Evolutionary conservation across 1,284 basidiomycete genomes (phyloP).

Genomic region (Tilletia indica): DNA sequence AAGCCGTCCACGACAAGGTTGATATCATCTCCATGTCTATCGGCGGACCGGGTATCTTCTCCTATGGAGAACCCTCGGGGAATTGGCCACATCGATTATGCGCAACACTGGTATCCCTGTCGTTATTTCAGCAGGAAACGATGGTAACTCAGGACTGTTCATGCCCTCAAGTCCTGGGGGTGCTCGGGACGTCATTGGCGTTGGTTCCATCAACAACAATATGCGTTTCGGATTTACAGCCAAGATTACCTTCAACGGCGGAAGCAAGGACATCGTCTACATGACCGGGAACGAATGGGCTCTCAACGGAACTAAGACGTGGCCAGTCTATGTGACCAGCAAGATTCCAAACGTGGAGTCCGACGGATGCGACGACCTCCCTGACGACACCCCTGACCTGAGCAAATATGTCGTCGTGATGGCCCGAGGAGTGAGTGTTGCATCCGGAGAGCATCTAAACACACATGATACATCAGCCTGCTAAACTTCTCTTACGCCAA

Average conservation of each 20-base stretch:
- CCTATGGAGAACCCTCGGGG: slow-evolving; percentile 27
- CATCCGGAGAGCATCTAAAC: neutral
- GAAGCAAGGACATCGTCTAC: slow-evolving; percentile 27
- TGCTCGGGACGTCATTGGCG: slow-evolving; percentile 51
- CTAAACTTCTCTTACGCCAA: neutral
- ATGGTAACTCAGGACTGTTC: slow-evolving; percentile 55
- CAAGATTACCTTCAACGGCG: slow-evolving; percentile 26
- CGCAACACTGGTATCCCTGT: slow-evolving; percentile 29
- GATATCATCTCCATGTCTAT: slow-evolving; percentile 64
- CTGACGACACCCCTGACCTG: slow-evolving; percentile 37
- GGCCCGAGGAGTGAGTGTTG: slow-evolving; percentile 29
- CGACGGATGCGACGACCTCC: slow-evolving; percentile 34
- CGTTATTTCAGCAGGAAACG: slow-evolving; percentile 56
- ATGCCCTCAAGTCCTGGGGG: slow-evolving; percentile 56
- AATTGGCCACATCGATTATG: slow-evolving; percentile 30
- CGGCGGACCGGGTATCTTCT: neutral
- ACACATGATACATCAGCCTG: neutral
- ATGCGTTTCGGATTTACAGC: slow-evolving; percentile 32
- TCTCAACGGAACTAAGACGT: slow-evolving; percentile 28
- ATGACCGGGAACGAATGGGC: slow-evolving; percentile 33
- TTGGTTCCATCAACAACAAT: slow-evolving; percentile 49
- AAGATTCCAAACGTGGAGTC: slow-evolving; percentile 30
- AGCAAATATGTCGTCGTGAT: slow-evolving; percentile 39
- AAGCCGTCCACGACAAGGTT: slow-evolving; percentile 41
- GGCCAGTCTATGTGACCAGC: slow-evolving; percentile 35